A percentile compares a stretch with the other conserved stretches of the same genome.
These are phyloP conservation scores for Trypanosomatidae sp. DNA, from an alignment of 208 protist genomes.

Conservation along the genomic window DNA sequence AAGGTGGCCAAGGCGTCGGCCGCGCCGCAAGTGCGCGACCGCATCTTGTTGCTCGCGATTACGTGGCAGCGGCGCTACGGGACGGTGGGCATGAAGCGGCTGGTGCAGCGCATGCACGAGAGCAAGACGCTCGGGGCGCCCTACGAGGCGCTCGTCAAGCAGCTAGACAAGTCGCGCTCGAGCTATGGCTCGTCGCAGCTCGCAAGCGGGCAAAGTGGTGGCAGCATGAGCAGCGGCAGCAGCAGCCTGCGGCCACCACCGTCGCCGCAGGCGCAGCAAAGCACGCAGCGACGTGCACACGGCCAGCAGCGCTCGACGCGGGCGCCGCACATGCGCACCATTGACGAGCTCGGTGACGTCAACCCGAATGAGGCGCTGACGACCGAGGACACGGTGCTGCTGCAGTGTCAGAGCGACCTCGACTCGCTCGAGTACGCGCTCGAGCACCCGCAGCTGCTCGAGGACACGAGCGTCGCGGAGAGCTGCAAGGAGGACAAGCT, in stretches of 20 bases:
- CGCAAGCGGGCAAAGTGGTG: not conserved
- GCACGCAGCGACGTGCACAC: no score
- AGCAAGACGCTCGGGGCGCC: constrained; percentile 52
- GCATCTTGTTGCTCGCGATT: constrained; percentile 58
- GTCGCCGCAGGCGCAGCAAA: constrained; percentile 4
- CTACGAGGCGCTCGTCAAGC: constrained; percentile 17
- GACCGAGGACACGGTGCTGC: constrained; percentile 54
- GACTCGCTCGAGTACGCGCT: constrained; percentile 81
- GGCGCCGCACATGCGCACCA: constrained; percentile 14
- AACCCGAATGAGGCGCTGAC: constrained; percentile 51
- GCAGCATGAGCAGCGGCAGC: no score
- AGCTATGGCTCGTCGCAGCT: no score
- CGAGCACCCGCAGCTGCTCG: constrained; percentile 70
- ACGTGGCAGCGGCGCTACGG: constrained; percentile 69
- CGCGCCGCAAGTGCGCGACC: constrained; percentile 24
- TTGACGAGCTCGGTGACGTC: constrained; percentile 10
- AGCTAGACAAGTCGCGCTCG: no score
- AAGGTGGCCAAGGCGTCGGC: constrained; percentile 63
- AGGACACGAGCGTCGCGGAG: constrained; percentile 64
- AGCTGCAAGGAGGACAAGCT: constrained; percentile 77
- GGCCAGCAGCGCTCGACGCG: no score
- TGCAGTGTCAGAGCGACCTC: constrained; percentile 75
- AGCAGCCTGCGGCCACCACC: no score
- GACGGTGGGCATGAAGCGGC: constrained; percentile 58
- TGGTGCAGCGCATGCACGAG: constrained; percentile 56